Conservation (phyloP, 192 early-diverging fungal genomes). For the Backusella mclennaniae region DNA sequence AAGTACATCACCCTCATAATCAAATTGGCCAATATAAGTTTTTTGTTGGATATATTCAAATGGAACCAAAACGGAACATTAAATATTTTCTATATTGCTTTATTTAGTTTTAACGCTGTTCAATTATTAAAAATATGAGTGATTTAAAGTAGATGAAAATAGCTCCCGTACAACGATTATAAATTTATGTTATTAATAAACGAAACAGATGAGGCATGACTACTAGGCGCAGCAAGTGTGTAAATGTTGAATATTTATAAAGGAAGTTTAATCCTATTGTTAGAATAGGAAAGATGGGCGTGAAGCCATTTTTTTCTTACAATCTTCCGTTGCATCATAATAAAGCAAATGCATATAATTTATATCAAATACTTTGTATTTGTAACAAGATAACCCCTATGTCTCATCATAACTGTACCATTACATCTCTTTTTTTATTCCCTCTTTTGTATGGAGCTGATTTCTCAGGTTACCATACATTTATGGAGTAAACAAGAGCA, state of each 20-base stretch:
- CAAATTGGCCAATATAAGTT: neutral
- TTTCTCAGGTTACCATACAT: neutral
- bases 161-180: neutral
- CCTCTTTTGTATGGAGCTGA: neutral
- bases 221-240: slow-evolving; percentile 1
- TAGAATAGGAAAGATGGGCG: neutral
- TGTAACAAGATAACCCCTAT: neutral
- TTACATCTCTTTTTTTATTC: neutral
- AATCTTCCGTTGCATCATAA: neutral
- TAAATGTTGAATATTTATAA: neutral
- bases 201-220: neutral
- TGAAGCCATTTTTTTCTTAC: neutral
- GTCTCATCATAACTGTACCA: neutral
- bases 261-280: neutral
- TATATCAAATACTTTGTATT: neutral
- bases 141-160: neutral
- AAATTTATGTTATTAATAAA: neutral
- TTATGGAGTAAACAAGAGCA: neutral
- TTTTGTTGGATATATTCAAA: neutral
- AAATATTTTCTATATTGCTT: no score
- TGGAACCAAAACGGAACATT: neutral
- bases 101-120: neutral
- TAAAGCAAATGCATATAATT: neutral
- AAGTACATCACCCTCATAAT: neutral
- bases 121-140: neutral